These are phyloP conservation scores for Rosa hybrid DNA, from an alignment of 331 rosid species.

Conservation along the genomic window DNA sequence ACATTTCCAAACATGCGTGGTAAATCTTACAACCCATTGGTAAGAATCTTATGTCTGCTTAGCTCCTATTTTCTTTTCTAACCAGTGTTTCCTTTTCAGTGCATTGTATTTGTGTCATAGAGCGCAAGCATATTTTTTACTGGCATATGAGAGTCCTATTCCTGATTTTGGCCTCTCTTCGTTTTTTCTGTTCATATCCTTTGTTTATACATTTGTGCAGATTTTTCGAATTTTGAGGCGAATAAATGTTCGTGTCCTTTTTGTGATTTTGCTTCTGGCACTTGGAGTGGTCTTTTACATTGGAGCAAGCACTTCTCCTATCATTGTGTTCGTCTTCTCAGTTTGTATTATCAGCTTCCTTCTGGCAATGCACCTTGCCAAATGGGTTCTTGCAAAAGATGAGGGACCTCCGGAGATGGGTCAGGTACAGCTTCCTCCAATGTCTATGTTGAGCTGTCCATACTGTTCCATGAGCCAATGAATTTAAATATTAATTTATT, in stretches of 20 bases:
- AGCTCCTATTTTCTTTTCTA: background rate
- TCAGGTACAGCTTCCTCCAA: conserved; percentile 61
- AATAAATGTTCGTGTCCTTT: conserved; percentile 71
- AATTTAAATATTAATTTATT: background rate
- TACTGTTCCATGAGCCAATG: background rate
- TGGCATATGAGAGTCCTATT: no score
- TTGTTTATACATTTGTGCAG: conserved; percentile 49
- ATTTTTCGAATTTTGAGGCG: conserved; percentile 75
- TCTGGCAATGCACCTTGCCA: conserved; percentile 67
- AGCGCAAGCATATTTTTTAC: background rate
- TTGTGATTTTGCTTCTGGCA: conserved; percentile 61
- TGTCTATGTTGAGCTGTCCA: conserved; percentile 12
- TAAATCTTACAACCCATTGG: conserved; percentile 87
- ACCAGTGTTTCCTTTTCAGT: background rate
- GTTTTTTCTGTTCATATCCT: background rate
- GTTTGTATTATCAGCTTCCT: conserved; percentile 90
- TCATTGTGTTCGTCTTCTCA: conserved; percentile 84
- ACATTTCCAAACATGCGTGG: conserved; percentile 91
- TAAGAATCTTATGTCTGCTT: conserved; percentile 28
- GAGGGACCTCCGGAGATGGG: conserved; percentile 99
- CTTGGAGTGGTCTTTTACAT: conserved; percentile 78
- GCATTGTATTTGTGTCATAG: background rate
- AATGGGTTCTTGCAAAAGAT: conserved; percentile 97
- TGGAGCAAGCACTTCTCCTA: conserved; percentile 89
- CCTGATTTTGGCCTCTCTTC: conserved; percentile 12